A percentile compares a stretch with the other conserved stretches of the same genome.
phyloP scores from a whole-genome alignment of 768 basidiomycete genomes.

The Suillus plorans region DNA sequence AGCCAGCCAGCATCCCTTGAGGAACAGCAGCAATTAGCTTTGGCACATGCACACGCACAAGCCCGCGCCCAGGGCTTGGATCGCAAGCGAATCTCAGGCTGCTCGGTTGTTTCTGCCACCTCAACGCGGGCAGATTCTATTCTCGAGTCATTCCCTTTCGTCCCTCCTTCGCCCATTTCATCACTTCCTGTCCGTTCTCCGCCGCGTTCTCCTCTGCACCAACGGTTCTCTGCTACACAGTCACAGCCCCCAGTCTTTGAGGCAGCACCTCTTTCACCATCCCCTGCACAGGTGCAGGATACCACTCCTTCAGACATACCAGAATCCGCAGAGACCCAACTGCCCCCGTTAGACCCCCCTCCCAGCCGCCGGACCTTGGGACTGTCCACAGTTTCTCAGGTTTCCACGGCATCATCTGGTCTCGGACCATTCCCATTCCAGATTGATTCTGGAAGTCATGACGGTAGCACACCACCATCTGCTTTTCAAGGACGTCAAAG shows the following conservation, averaged over 20 bases:
- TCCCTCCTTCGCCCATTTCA: conserved; percentile 88
- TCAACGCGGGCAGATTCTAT: conserved; percentile 82
- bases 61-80: conserved; percentile 53
- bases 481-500: conserved; percentile 52
- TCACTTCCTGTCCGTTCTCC: conserved; percentile 74
- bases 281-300: neutral
- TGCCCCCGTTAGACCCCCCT: conserved; percentile 40
- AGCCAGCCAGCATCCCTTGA: conserved; percentile 39
- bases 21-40: conserved; percentile 66
- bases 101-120: conserved; percentile 64
- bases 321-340: conserved; percentile 33
- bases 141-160: conserved; percentile 84
- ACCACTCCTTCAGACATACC: conserved; percentile 15
- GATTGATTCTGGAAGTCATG: conserved; percentile 61
- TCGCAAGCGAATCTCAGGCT: conserved; percentile 55
- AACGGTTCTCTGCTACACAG: conserved; percentile 47
- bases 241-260: conserved; percentile 4
- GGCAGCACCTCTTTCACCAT: conserved; percentile 1
- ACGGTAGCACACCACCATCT: conserved; percentile 33
- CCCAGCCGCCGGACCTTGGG: conserved; percentile 64
- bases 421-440: conserved; percentile 86
- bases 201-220: conserved; percentile 68
- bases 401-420: conserved; percentile 79
- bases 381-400: conserved; percentile 72
- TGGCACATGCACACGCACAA: conserved; percentile 60